Base-by-base conservation (phyloP, 2,329 filamentous ascomycete species). In the Xylaria sp. region DNA sequence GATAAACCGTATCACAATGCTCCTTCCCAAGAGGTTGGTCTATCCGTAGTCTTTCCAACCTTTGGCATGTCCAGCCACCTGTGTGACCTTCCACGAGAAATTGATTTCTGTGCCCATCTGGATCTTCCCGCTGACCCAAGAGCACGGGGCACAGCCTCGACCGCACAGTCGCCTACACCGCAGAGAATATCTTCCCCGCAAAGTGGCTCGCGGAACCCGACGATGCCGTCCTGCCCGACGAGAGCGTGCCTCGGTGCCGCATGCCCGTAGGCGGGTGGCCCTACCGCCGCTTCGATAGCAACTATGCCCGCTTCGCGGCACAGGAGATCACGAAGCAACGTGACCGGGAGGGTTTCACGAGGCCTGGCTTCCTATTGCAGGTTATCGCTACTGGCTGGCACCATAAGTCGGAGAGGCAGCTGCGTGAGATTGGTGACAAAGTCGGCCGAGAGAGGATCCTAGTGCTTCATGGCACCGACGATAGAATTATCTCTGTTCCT, bases 231-330 rank as follows among this genome's bases (percentile, higher is more conserved):
- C 77, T 90, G 1, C 89, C 88, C 13, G 79, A 79, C 64, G 78
- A 82, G 10, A 74, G 74, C 15, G 74, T 77, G 2, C 87, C 86
- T 2, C 81, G 60, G 72, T 79, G 56, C 65, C 25, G 18, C 20
- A 3, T 18, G 41, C 67, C 70, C 83, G 75, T 79, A 2, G 59
- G 60, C 23, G 66, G 69, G 15, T 66, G 69, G 48, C 69, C 69
- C 20, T 71, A 71, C 44, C 74, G 83, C 46, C 80, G 79, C 9
- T 97, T 96, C 79, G 86, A 86, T 4, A 93, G 85, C 62, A 96
- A 95, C 77, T 94, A 90, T 68, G 92, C 96, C 82, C 90, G 94
- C 5, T 95, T 94, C 76, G 90, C 92, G 32, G 94, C 94, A 0
- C 89, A 91, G 73, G 93, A 97, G 80, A 80, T 97, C 71, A 84